Evolutionary conservation across 371 early-diverging fungal genomes (phyloP).

Genomic region (Mucor indicus): DNA sequence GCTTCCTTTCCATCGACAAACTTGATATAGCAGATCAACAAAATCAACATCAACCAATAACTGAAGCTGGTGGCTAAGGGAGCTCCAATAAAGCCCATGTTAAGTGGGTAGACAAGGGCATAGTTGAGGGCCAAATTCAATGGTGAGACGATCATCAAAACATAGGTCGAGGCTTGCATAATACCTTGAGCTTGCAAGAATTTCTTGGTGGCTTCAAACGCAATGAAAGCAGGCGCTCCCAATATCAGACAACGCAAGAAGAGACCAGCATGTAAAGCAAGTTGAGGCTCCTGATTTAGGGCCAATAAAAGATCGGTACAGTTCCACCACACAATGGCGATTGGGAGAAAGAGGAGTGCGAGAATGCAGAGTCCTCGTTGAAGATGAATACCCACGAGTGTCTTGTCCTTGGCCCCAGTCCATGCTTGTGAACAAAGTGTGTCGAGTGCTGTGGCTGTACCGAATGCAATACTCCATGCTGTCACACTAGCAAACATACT

Average conservation of each 20-base stretch:
- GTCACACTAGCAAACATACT: constrained; percentile 80
- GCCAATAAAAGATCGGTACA: constrained; percentile 47
- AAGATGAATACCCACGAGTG: constrained; percentile 75
- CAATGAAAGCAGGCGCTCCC: constrained; percentile 71
- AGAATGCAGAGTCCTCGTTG: constrained; percentile 79
- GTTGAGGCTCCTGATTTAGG: constrained; percentile 34
- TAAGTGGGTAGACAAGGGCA: constrained; percentile 63
- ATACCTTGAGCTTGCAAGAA: constrained; percentile 83
- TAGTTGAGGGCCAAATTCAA: constrained; percentile 72
- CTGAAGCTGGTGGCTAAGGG: constrained; percentile 74
- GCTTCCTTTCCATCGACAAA: constrained; percentile 64
- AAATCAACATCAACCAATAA: constrained; percentile 62
- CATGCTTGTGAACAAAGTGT: constrained; percentile 86
- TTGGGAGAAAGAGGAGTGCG: constrained; percentile 61
- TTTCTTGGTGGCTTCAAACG: constrained; percentile 76
- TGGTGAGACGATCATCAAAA: constrained; percentile 67
- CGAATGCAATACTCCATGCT: constrained; percentile 69
- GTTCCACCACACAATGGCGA: constrained; percentile 75
- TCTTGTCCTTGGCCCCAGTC: constrained; percentile 70
- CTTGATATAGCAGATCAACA: constrained; percentile 59
- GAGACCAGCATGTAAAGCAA: constrained; percentile 34
- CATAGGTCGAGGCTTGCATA: constrained; percentile 75
- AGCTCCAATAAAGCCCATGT: constrained; percentile 78
- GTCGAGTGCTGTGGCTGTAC: constrained; percentile 77
- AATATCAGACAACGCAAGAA: constrained; percentile 66